phyloP scores from a whole-genome alignment of 805 yeast species.

The Nakazawaea ernobii region DNA sequence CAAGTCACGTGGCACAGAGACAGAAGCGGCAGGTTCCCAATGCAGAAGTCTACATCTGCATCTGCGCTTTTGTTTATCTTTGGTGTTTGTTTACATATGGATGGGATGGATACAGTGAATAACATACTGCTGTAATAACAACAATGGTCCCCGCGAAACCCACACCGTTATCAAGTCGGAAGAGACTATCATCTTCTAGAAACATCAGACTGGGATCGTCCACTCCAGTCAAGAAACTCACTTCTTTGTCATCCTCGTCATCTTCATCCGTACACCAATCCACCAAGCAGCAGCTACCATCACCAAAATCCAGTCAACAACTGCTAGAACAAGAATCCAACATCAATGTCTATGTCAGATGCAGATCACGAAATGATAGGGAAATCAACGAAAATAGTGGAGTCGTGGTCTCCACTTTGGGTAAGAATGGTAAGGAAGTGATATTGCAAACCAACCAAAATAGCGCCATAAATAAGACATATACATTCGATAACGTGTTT shows the following conservation, averaged over 20 bases:
- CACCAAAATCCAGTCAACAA: not conserved
- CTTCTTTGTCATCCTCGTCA: not conserved
- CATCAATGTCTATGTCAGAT: conserved; percentile 58
- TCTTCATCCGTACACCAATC: not conserved
- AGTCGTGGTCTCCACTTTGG: conserved; percentile 51
- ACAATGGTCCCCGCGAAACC: not conserved
- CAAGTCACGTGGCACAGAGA: conserved; percentile 11
- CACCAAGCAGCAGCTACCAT: not conserved
- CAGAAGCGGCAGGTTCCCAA: too few species aligned
- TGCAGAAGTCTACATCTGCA: not conserved
- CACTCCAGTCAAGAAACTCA: not conserved
- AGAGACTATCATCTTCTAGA: conserved; percentile 1
- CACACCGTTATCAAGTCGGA: not conserved
- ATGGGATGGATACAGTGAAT: not conserved
- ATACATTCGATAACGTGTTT: conserved; percentile 72
- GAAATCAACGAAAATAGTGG: conserved; percentile 54
- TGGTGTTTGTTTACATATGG: not conserved
- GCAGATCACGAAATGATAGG: conserved; percentile 54
- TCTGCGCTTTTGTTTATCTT: not conserved
- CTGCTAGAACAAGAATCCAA: conserved; percentile 27
- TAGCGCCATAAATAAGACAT: conserved; percentile 40
- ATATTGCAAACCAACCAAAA: conserved; percentile 37
- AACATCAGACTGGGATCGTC: not conserved
- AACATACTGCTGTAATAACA: too few species aligned
- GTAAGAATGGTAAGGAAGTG: conserved; percentile 41